These are phyloP conservation scores for Trametes hirsuta DNA, from an alignment of 1,284 basidiomycete genomes.

Conservation along the genomic window DNA sequence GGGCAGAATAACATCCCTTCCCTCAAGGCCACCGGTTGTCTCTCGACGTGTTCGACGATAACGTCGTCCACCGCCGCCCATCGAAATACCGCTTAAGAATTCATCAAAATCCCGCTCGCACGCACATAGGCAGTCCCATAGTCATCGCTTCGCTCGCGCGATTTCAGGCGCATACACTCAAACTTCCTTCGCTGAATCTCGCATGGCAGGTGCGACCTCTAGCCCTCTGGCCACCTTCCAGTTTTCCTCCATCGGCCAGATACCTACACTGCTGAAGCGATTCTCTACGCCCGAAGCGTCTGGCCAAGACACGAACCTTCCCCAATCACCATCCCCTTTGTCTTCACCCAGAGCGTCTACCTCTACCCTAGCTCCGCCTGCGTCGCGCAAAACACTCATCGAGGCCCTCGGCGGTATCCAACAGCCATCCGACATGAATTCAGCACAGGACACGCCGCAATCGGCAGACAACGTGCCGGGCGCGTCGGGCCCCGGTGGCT, in stretches of 20 bases:
- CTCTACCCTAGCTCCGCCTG: background rate
- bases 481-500: background rate
- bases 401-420: slow-evolving; percentile 2
- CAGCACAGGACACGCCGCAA: background rate
- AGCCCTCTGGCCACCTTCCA: slow-evolving; percentile 23
- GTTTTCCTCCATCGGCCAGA: slow-evolving; percentile 28
- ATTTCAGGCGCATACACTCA: background rate
- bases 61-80: background rate
- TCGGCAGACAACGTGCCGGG: background rate
- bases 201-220: slow-evolving; percentile 7
- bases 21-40: background rate
- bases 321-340: slow-evolving; percentile 16
- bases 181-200: background rate
- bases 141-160: background rate
- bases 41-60: background rate
- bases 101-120: background rate
- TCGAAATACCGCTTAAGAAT: background rate
- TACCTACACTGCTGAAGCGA: slow-evolving; percentile 25
- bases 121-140: background rate
- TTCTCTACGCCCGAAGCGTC: slow-evolving; percentile 7
- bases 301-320: slow-evolving; percentile 9
- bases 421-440: background rate
- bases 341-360: slow-evolving; percentile 7
- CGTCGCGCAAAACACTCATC: slow-evolving; percentile 10
- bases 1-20: background rate